Evolutionary conservation across 371 early-diverging fungal genomes (phyloP).

Genomic region (Ordospora colligata): DNA sequence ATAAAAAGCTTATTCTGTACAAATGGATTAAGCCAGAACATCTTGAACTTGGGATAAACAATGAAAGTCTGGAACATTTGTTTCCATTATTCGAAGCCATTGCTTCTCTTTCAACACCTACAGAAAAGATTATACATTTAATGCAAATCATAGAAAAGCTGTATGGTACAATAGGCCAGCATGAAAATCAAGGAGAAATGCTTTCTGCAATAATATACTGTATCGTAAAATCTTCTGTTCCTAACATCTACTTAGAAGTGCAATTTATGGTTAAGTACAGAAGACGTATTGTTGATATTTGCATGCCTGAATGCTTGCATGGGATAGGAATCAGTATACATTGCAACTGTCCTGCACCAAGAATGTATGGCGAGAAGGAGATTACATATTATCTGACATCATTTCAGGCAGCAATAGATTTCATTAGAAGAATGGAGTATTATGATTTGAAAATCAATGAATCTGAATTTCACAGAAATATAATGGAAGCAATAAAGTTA

Average conservation of each 20-base stretch:
- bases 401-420: slow-evolving; percentile 27
- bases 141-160: slow-evolving; percentile 13
- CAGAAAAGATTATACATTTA: slow-evolving; percentile 24
- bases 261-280: slow-evolving; percentile 24
- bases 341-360: slow-evolving; percentile 17
- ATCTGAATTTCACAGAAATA: slow-evolving; percentile 35
- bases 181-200: slow-evolving; percentile 1
- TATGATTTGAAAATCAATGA: slow-evolving; percentile 39
- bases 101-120: neutral
- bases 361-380: slow-evolving; percentile 4
- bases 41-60: neutral
- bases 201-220: slow-evolving; percentile 19
- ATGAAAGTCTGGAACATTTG: neutral
- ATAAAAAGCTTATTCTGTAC: slow-evolving; percentile 33
- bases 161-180: neutral
- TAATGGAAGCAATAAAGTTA: slow-evolving; percentile 5
- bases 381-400: slow-evolving; percentile 40
- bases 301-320: slow-evolving; percentile 15
- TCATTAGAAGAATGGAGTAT: slow-evolving; percentile 48
- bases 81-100: neutral
- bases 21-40: slow-evolving; percentile 27
- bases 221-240: slow-evolving; percentile 28
- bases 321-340: slow-evolving; percentile 14
- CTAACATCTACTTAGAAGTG: slow-evolving; percentile 19
- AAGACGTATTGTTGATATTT: neutral